Conservation (phyloP, 345 rosid species). For the Pseudoturritis turrita region DNA sequence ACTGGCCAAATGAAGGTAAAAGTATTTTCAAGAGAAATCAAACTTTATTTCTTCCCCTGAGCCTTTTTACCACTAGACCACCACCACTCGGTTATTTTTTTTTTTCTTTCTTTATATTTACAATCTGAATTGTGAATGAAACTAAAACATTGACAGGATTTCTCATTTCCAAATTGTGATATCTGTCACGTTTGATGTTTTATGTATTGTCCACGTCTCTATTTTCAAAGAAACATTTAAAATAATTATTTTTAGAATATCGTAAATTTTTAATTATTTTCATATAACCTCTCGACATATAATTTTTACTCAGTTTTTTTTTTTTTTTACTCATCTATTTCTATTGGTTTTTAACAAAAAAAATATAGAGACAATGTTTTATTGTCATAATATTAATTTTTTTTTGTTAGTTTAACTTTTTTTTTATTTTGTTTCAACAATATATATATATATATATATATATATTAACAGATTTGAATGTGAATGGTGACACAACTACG, state of each 20-base stretch:
- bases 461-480: too few relatives aligned
- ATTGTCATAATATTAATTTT: background rate
- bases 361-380: background rate
- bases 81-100: too few relatives aligned
- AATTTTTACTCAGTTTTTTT: too few relatives aligned
- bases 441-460: too few relatives aligned
- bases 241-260: background rate
- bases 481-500: background rate
- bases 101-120: background rate
- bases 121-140: background rate
- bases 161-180: slow-evolving; percentile 13
- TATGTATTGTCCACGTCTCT: background rate
- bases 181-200: background rate
- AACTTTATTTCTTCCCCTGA: too few relatives aligned
- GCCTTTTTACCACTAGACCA: too few relatives aligned
- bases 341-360: background rate
- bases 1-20: too few relatives aligned
- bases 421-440: too few relatives aligned
- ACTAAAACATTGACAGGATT: background rate
- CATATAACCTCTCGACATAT: background rate
- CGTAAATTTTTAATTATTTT: too few relatives aligned
- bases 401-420: background rate
- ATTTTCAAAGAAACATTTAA: background rate
- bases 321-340: background rate
- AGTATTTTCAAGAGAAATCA: too few relatives aligned